Conservation (phyloP, 257 asterid genomes). For the Cordia subcordata region DNA sequence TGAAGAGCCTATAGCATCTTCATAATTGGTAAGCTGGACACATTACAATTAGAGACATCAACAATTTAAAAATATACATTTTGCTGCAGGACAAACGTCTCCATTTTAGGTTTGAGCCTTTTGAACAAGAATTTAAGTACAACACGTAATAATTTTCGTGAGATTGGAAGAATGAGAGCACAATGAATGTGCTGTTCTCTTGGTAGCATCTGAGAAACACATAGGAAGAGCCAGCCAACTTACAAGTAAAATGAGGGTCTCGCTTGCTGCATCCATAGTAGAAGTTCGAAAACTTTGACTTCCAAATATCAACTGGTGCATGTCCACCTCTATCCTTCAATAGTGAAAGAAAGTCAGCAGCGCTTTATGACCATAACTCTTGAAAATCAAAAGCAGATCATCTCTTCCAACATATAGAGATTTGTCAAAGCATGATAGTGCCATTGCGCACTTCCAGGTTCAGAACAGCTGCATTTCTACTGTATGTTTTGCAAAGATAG, state of each 20-base stretch:
- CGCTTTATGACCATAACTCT: background rate
- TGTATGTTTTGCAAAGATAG: too few relatives aligned
- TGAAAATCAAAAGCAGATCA: background rate
- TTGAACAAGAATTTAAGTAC: too few relatives aligned
- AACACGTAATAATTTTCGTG: too few relatives aligned
- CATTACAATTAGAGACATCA: background rate
- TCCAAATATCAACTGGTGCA: slow-evolving; percentile 83
- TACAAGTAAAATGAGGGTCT: slow-evolving; percentile 66
- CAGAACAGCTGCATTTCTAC: too few relatives aligned
- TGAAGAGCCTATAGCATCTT: background rate
- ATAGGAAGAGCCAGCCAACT: slow-evolving; percentile 21
- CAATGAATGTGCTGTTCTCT: background rate
- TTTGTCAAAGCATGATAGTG: too few relatives aligned
- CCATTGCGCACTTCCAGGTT: too few relatives aligned
- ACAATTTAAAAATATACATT: too few relatives aligned
- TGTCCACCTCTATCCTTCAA: slow-evolving; percentile 61
- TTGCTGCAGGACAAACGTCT: too few relatives aligned
- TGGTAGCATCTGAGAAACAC: background rate
- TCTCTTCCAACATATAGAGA: too few relatives aligned
- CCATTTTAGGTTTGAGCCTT: too few relatives aligned
- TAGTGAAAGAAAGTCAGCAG: background rate
- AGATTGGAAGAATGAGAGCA: background rate
- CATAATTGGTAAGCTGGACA: background rate
- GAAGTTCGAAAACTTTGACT: slow-evolving; percentile 64
- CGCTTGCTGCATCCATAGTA: slow-evolving; percentile 90